Percentiles rank a stretch among this genome's conserved stretches.
Conservation (phyloP, 768 basidiomycete species). For the Termitomyces sp. region DNA sequence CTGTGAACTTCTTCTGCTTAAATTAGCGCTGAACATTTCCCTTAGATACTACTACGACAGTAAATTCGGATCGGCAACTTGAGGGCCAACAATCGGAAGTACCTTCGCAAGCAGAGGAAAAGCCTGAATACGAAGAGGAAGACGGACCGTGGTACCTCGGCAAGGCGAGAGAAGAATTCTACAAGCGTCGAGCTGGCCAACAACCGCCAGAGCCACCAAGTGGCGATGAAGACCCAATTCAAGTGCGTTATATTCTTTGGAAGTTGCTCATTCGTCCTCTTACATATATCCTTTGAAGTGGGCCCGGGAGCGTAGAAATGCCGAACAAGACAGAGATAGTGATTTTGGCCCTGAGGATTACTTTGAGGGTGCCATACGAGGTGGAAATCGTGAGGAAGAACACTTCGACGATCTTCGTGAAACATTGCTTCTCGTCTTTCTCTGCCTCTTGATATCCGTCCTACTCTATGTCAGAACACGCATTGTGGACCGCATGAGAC, state of each 20-base stretch:
- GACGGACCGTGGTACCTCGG: conserved; percentile 80
- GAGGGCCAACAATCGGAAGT: conserved; percentile 32
- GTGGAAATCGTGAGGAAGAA: conserved; percentile 58
- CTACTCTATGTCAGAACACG: conserved; percentile 79
- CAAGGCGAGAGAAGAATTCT: conserved; percentile 78
- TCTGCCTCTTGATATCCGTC: conserved; percentile 71
- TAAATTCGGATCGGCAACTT: conserved; percentile 33
- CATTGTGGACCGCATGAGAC: conserved; percentile 67
- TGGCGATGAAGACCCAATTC: conserved; percentile 71
- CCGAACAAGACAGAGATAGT: conserved; percentile 67
- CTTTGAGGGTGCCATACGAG: conserved; percentile 64
- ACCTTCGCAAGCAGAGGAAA: conserved; percentile 27
- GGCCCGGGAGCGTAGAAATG: conserved; percentile 71
- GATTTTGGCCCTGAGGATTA: conserved; percentile 85
- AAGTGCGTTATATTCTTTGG: conserved; percentile 38
- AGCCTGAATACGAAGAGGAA: conserved; percentile 43
- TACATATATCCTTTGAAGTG: conserved; percentile 40
- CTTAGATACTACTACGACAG: conserved; percentile 15
- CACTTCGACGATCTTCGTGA: conserved; percentile 71
- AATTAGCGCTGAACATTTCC: not conserved
- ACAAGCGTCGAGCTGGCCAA: conserved; percentile 46
- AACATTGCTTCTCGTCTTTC: conserved; percentile 71
- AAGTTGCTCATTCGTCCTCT: not conserved
- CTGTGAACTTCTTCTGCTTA: not conserved
- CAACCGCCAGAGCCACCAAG: conserved; percentile 26